Conservation (phyloP, 768 basidiomycete species). For the Melanogaster broomeanus region DNA sequence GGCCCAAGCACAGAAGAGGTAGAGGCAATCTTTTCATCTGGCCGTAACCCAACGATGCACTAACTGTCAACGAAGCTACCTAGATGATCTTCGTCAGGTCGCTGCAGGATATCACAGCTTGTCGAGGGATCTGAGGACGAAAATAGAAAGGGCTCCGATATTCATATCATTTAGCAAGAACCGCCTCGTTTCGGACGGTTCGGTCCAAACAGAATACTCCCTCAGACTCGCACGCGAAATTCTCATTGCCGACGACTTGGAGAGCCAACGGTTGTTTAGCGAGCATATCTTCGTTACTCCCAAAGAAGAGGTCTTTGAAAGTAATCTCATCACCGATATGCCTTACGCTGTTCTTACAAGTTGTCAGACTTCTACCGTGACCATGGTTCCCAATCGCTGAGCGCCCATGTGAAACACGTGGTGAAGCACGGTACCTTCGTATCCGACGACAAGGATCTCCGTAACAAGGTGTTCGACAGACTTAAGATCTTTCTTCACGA, state of each 20-base stretch:
- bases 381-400: constrained; percentile 71
- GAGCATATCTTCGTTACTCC: constrained; percentile 70
- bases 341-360: neutral
- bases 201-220: constrained; percentile 42
- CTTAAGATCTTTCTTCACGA: constrained; percentile 88
- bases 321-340: constrained; percentile 32
- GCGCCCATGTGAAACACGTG: constrained; percentile 69
- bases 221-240: constrained; percentile 65
- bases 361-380: constrained; percentile 63
- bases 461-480: constrained; percentile 66
- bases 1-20: neutral
- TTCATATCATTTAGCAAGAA: constrained; percentile 63
- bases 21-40: neutral
- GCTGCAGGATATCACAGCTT: constrained; percentile 61
- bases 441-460: constrained; percentile 47
- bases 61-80: constrained; percentile 51
- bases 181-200: constrained; percentile 34
- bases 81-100: constrained; percentile 79
- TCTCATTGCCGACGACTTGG: constrained; percentile 81
- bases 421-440: constrained; percentile 52
- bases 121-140: constrained; percentile 39
- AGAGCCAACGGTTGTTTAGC: constrained; percentile 73
- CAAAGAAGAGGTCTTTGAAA: constrained; percentile 88
- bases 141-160: constrained; percentile 68
- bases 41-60: neutral